These are phyloP conservation scores for Nepenthes alata DNA, from an alignment of 179 eudicot species.

Conservation along the genomic window DNA sequence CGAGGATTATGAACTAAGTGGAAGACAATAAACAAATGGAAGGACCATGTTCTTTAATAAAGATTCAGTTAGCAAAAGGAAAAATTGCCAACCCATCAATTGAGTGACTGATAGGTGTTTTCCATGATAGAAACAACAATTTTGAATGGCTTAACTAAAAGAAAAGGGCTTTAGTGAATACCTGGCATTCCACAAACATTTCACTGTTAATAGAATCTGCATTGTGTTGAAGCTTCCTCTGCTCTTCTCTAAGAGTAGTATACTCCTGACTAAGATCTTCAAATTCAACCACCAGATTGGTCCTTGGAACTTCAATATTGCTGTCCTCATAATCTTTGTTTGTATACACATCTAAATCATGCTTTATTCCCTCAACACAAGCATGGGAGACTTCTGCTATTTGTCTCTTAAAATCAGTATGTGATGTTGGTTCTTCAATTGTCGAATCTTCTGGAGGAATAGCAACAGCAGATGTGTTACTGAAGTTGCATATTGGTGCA, in stretches of 20 bases:
- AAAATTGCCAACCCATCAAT: not conserved
- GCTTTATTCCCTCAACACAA: constrained; percentile 18
- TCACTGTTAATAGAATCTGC: constrained; percentile 77
- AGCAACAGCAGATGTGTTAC: constrained; percentile 9
- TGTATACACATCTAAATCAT: constrained; percentile 12
- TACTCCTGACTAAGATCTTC: constrained; percentile 46
- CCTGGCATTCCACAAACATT: constrained; percentile 99
- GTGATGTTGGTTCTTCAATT: constrained; percentile 16
- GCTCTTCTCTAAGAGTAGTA: constrained; percentile 52
- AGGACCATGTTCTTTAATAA: too few relatives aligned
- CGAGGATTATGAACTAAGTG: too few relatives aligned
- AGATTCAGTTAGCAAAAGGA: too few relatives aligned
- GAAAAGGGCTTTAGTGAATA: constrained; percentile 12
- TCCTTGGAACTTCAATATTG: constrained; percentile 27
- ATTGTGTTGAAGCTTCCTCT: constrained; percentile 79
- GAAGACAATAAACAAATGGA: too few relatives aligned
- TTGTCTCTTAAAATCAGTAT: constrained; percentile 14
- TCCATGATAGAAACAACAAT: not conserved
- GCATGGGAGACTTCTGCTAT: constrained; percentile 18
- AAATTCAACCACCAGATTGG: constrained; percentile 63
- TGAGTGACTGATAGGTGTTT: not conserved
- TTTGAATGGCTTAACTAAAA: not conserved
- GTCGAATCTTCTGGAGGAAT: constrained; percentile 11
- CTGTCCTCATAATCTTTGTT: constrained; percentile 17
- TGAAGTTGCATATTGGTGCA: constrained; percentile 4